These are phyloP conservation scores for Monilinia vaccinii-corymbosi DNA, from an alignment of 2,329 filamentous ascomycete species.

Conservation along the genomic window DNA sequence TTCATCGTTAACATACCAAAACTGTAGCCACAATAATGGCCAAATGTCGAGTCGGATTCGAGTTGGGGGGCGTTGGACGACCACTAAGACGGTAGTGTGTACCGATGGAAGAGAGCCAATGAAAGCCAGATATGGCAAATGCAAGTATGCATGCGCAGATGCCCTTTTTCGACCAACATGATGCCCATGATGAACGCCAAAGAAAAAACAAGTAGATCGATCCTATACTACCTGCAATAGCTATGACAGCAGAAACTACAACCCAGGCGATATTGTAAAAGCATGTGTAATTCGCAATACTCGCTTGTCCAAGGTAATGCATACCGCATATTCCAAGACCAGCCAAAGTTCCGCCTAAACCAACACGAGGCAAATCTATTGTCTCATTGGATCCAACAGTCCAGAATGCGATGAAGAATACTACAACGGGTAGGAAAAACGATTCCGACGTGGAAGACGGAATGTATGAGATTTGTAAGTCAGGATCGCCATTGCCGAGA, in stretches of 20 bases:
- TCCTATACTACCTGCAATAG: conserved; percentile 59
- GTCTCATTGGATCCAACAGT: conserved; percentile 52
- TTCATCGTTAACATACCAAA: conserved; percentile 8
- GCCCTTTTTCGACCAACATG: conserved; percentile 65
- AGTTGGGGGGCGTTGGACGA: conserved; percentile 28
- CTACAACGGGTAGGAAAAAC: conserved; percentile 69
- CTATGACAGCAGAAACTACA: conserved; percentile 61
- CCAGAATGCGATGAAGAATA: conserved; percentile 64
- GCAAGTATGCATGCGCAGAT: conserved; percentile 60
- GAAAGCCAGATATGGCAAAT: conserved; percentile 73
- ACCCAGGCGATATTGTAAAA: conserved; percentile 49
- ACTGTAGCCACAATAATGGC: conserved; percentile 21
- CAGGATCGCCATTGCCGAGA: conserved; percentile 50
- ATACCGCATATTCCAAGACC: conserved; percentile 73
- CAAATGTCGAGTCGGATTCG: conserved; percentile 6
- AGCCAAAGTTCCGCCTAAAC: conserved; percentile 57
- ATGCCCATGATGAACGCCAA: conserved; percentile 66
- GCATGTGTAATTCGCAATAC: conserved; percentile 67
- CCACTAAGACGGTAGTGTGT: conserved; percentile 55
- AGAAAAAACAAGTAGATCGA: conserved; percentile 71
- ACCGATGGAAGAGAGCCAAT: conserved; percentile 69
- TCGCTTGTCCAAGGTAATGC: conserved; percentile 82
- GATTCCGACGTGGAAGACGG: conserved; percentile 64
- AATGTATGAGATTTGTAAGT: conserved; percentile 67
- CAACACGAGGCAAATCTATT: conserved; percentile 49